Evolutionary conservation across 2,329 filamentous ascomycete genomes (phyloP), one percentile per base, ranked within the genome.

Genomic region (Calonectria pseudoreteaudii): DNA sequence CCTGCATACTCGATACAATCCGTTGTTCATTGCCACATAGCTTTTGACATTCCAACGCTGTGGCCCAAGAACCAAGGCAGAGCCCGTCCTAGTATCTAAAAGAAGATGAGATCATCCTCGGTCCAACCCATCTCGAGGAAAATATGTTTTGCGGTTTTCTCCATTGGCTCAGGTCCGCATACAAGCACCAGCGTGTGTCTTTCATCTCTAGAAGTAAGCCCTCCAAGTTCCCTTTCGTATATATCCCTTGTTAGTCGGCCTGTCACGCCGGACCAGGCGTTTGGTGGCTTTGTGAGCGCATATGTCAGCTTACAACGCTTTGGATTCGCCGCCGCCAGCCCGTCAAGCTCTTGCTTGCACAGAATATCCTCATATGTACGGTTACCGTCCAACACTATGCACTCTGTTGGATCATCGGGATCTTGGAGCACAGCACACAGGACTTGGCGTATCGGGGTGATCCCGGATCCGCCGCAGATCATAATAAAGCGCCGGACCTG

Each of bases 381-480:
- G 79, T 98, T 98, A 0, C 95, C 95, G 80, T 98, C 89, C 0
- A 98, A 86, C 0, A 98, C 88, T 1, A 93, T 85, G 80, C 95
- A 98, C 2, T 83, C 85, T 0, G 94, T 97, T 11, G 83, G 77
- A 80, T 96, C 94, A 0, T 86, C 82, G 1, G 82, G 78, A 75
- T 96, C 91, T 58, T 58, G 65, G 66, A 79, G 74, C 20, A 97
- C 90, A 0, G 94, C 93, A 9, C 94, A 88, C 67, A 97, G 86
- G 4, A 98, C 94, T 81, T 97, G 94, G 82, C 93, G 97, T 76
- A 98, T 94, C 0, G 96, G 96, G n/a, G 96, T 98, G 80, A 98
- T 94, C 0, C 96, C 96, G n/a, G 91, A 94, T 8, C 96, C 96
- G 18, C 90, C 96, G 79, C 94, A 97, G 38, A 98, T 92, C 95